Evolutionary conservation across 805 yeast species (phyloP).

Genomic region (Blastobotrys robertii): DNA sequence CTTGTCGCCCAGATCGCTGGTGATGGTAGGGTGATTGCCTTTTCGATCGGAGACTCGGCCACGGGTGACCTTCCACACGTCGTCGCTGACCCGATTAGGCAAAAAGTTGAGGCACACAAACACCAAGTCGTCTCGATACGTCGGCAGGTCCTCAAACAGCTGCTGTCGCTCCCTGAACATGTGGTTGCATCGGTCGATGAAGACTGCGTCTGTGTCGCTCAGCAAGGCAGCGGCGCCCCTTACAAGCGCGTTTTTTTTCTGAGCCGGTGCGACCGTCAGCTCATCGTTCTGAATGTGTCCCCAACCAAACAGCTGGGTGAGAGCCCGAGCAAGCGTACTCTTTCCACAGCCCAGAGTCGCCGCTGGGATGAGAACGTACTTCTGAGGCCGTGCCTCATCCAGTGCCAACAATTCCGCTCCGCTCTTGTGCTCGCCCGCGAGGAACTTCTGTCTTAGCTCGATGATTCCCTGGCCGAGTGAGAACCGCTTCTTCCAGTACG

Average conservation of each 20-base stretch:
- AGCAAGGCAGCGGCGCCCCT: constrained; percentile 24
- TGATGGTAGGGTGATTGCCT: constrained; percentile 80
- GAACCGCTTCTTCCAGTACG: constrained; percentile 38
- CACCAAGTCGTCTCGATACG: constrained; percentile 24
- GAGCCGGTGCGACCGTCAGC: constrained; percentile 7
- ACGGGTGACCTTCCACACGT: constrained; percentile 43
- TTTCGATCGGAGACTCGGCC: constrained; percentile 61
- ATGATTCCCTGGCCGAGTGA: constrained; percentile 61
- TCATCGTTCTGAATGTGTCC: constrained; percentile 78
- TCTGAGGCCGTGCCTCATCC: constrained; percentile 14
- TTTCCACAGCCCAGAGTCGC: constrained; percentile 95
- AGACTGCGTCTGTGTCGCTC: constrained; percentile 38
- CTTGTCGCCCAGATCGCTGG: constrained; percentile 36
- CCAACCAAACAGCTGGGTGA: constrained; percentile 54
- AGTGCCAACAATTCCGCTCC: constrained; percentile 48
- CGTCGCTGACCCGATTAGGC: constrained; percentile 26
- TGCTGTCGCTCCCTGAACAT: constrained; percentile 57
- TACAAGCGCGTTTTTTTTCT: constrained; percentile 14
- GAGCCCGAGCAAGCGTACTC: constrained; percentile 65
- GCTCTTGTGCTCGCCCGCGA: constrained; percentile 41
- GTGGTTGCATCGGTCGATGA: constrained; percentile 81
- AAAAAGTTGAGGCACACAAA: constrained; percentile 64
- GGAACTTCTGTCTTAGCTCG: constrained; percentile 55
- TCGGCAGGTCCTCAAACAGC: constrained; percentile 38
- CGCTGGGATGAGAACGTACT: constrained; percentile 62